Percentiles rank a stretch among this genome's conserved stretches.
These are phyloP conservation scores for Blastobotrys apis DNA, from an alignment of 1,139 yeast species.

Conservation along the genomic window DNA sequence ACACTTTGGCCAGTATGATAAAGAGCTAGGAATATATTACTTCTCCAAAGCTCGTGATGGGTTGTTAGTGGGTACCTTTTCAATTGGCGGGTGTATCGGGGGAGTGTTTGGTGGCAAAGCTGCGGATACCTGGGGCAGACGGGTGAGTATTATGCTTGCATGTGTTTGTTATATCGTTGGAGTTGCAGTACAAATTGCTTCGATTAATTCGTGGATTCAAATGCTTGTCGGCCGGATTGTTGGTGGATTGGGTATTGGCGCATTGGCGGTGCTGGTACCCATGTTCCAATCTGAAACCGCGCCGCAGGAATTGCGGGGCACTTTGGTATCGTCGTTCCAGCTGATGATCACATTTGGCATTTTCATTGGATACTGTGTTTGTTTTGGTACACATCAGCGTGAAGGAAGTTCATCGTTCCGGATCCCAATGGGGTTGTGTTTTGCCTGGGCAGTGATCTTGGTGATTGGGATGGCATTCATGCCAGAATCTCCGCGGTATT, in stretches of 20 bases:
- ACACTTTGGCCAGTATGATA: conserved; percentile 43
- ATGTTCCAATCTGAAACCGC: conserved; percentile 67
- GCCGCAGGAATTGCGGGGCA: conserved; percentile 66
- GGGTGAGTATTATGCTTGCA: conserved; percentile 45
- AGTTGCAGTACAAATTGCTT: conserved; percentile 47
- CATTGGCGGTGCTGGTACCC: conserved; percentile 60
- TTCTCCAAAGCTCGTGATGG: conserved; percentile 45
- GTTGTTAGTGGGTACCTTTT: conserved; percentile 48
- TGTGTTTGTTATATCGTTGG: conserved; percentile 48
- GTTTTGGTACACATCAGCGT: conserved; percentile 54
- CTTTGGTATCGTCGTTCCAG: conserved; percentile 62
- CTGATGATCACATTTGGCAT: conserved; percentile 65
- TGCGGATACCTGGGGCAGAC: conserved; percentile 52
- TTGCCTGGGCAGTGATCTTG: conserved; percentile 42
- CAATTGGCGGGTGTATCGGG: conserved; percentile 54
- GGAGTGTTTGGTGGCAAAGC: conserved; percentile 44
- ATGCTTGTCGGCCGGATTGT: conserved; percentile 44
- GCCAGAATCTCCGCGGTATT: conserved; percentile 79
- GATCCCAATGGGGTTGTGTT: conserved; percentile 51
- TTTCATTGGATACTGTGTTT: conserved; percentile 60
- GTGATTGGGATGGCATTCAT: conserved; percentile 55
- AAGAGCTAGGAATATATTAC: conserved; percentile 20
- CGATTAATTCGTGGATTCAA: conserved; percentile 41
- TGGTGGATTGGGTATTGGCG: conserved; percentile 64
- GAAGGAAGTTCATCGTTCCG: conserved; percentile 56